These are phyloP conservation scores for Lipomyces sp. DNA, from an alignment of 805 yeast genomes.

Conservation along the genomic window DNA sequence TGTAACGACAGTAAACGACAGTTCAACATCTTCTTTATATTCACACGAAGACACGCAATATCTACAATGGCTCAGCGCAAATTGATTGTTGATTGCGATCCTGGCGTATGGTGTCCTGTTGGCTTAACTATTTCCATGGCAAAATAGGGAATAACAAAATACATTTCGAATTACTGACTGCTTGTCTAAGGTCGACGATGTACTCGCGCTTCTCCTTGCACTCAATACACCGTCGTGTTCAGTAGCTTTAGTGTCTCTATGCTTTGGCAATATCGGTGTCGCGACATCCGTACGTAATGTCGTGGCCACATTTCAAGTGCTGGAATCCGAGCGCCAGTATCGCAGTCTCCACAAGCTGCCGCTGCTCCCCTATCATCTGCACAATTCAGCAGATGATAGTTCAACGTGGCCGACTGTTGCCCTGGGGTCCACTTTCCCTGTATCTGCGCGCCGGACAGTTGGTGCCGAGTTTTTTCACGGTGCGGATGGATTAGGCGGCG, in stretches of 20 bases:
- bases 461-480: slow-evolving; percentile 52
- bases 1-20: too few relatives aligned
- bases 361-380: slow-evolving; percentile 36
- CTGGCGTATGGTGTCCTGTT: slow-evolving; percentile 44
- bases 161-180: neutral
- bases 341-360: slow-evolving; percentile 38
- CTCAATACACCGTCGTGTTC: slow-evolving; percentile 43
- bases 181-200: slow-evolving; percentile 46
- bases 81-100: slow-evolving; percentile 50
- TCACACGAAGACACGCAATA: neutral
- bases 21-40: neutral
- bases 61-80: slow-evolving; percentile 24
- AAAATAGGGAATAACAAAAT: neutral
- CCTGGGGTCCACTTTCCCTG: slow-evolving; percentile 44
- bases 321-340: slow-evolving; percentile 43
- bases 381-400: neutral
- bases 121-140: neutral
- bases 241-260: slow-evolving; percentile 45
- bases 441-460: slow-evolving; percentile 41
- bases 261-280: slow-evolving; percentile 49
- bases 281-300: slow-evolving; percentile 46
- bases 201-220: slow-evolving; percentile 48
- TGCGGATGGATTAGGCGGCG: slow-evolving; percentile 50
- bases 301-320: slow-evolving; percentile 46
- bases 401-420: slow-evolving; percentile 45